Percentiles rank a stretch among this genome's conserved stretches.
phyloP scores from a whole-genome alignment of 192 early-diverging fungal species.

The Coemansia sp. region DNA sequence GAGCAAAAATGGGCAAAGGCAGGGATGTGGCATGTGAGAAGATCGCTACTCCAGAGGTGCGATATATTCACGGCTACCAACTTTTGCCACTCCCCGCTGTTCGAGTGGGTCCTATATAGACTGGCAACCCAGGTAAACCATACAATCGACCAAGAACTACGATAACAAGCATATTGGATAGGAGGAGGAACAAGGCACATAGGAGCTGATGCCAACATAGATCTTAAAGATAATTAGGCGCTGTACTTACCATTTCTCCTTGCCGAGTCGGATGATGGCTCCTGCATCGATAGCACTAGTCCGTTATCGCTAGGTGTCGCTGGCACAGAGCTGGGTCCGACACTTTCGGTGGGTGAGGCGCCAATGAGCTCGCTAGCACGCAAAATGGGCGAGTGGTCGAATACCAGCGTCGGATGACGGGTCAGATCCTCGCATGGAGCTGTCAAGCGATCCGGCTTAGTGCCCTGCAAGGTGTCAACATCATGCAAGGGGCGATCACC shows the following conservation, averaged over 20 bases:
- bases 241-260: neutral
- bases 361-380: conserved; percentile 29
- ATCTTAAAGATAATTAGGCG: neutral
- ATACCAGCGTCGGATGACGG: conserved; percentile 50
- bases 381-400: conserved; percentile 48
- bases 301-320: neutral
- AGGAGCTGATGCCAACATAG: neutral
- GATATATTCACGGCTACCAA: neutral
- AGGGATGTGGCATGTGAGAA: conserved; percentile 2
- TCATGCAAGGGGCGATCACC: conserved; percentile 39
- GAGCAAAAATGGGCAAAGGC: neutral
- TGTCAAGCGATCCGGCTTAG: neutral
- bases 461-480: neutral
- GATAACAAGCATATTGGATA: neutral
- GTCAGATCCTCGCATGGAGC: conserved; percentile 18
- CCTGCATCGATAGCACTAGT: neutral
- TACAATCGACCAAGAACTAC: neutral
- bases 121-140: neutral
- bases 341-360: neutral
- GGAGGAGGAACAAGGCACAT: neutral
- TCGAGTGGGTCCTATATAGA: neutral
- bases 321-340: neutral
- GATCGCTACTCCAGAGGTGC: neutral
- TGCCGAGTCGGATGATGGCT: neutral
- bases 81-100: neutral